Evolutionary conservation across 2,329 filamentous ascomycete genomes (phyloP).

Genomic region (Pyrenophora seminiperda): DNA sequence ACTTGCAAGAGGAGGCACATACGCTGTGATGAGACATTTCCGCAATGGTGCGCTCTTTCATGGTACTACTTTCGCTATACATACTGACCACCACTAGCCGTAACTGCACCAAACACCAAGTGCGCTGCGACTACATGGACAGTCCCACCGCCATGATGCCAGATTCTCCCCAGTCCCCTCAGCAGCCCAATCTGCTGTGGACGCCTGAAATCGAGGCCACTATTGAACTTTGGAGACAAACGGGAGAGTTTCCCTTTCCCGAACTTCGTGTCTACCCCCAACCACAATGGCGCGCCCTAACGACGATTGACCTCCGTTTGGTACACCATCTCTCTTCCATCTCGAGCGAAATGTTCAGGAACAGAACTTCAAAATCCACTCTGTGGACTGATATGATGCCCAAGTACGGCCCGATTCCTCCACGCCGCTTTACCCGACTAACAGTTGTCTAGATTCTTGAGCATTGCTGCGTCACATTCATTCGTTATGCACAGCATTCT

Average conservation of each 20-base stretch:
- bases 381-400: constrained; percentile 93
- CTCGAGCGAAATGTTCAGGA: constrained; percentile 77
- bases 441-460: constrained; percentile 68
- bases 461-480: constrained; percentile 77
- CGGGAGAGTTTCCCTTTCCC: constrained; percentile 83
- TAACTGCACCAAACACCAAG: constrained; percentile 99
- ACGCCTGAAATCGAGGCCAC: constrained; percentile 81
- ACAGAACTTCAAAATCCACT: constrained; percentile 81
- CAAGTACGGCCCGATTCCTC: constrained; percentile 66
- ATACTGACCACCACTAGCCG: constrained; percentile 62
- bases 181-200: constrained; percentile 74
- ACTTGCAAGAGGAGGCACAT: constrained; percentile 98
- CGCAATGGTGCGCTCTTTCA: constrained; percentile 77
- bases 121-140: constrained; percentile 97
- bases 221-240: constrained; percentile 82
- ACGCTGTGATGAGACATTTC: constrained; percentile 95
- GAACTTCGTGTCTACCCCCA: constrained; percentile 77
- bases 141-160: constrained; percentile 69
- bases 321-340: constrained; percentile 90
- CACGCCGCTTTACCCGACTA: constrained; percentile 27
- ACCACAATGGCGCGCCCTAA: constrained; percentile 73
- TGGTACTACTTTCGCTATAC: background rate
- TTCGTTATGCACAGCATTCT: constrained; percentile 96
- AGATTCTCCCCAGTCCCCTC: constrained; percentile 57
- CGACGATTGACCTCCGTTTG: constrained; percentile 79